Evolutionary conservation across 2,329 filamentous ascomycete species (phyloP), one percentile per base, ranked within the genome.

Genomic region (Fusarium multiceps): DNA sequence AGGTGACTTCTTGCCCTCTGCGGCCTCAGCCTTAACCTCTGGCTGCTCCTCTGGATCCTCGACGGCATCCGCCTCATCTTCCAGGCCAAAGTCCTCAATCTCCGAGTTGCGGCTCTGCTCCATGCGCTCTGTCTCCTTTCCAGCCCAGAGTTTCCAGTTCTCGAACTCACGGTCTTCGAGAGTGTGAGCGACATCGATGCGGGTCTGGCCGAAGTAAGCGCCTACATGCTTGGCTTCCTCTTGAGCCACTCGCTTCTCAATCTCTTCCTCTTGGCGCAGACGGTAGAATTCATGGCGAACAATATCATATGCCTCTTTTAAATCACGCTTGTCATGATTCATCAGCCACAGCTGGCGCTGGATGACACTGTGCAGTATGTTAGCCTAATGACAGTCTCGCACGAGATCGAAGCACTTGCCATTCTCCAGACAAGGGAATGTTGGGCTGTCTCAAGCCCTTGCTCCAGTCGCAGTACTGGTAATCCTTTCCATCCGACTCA

Each of bases 221-320:
- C 96, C 96, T 8, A 92, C 91, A 74, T 92, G 88, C 68, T 90
- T 85, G 28, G 96, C 95, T 81, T 99, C 96, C 82, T 99, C 96
- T 51, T 89, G 86, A 10, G 95, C 93, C 63, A 99, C 87, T 73
- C 94, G 90, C 72, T 88, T 87, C 82, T 95, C 90, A 49, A 97
- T 88, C 71, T 98, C 94, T 74, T 97, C 90, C 63, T 89, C 85
- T 74, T 97, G 91, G 63, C 96, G 91, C 68, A 95, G 82, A 47
- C 87, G 84, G 83, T 99, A 99, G 82, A 98, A 97, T 79, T 99
- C 95, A 71, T 90, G 91, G 63, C 96, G 92, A 10, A 92, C 94
- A 58, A 85, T 83, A 80, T 98, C 95, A 83, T 99, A 99, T 32
- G 96, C 94, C 72, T 88, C 80, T 77, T 88, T 88, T 51, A 84